Evolutionary conservation across 441 rosid genomes (phyloP).

Genomic region (Brassica hybrid): DNA sequence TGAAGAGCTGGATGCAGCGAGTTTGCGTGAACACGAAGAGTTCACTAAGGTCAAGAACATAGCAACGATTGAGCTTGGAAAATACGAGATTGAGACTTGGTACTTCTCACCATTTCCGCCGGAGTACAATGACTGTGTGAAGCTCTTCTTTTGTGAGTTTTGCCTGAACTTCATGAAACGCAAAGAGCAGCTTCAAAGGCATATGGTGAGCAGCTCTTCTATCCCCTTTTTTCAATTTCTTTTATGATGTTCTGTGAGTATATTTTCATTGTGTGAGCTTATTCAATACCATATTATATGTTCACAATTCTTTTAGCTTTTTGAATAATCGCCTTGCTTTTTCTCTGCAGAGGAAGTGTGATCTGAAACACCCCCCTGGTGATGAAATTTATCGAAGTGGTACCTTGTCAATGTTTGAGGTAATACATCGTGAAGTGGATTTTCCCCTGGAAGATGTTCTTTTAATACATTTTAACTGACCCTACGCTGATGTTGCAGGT

Average conservation of each 20-base stretch:
- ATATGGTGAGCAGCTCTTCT: conserved; percentile 81
- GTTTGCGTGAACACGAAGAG: conserved; percentile 98
- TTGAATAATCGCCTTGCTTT: not conserved
- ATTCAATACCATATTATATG: not conserved
- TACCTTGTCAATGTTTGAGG: conserved; percentile 96
- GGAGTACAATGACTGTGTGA: conserved; percentile 90
- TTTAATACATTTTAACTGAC: not conserved
- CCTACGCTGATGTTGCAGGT: conserved; percentile 59
- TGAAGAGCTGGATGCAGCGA: conserved; percentile 99
- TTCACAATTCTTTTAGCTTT: not conserved
- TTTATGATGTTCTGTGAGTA: conserved; percentile 39
- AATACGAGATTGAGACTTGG: conserved; percentile 99
- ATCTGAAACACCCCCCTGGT: conserved; percentile 95
- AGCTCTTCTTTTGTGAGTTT: conserved; percentile 99
- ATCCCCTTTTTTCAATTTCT: conserved; percentile 53
- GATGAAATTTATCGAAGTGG: conserved; percentile 96
- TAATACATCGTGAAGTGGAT: conserved; percentile 33
- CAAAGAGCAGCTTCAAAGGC: conserved; percentile 99
- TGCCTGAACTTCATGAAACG: conserved; percentile 99
- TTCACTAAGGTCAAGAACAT: conserved; percentile 98
- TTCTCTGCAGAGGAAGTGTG: conserved; percentile 78
- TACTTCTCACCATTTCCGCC: conserved; percentile 99
- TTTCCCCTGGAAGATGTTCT: too few species aligned
- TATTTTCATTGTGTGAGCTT: not conserved
- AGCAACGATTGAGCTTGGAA: conserved; percentile 97